Percentiles rank a stretch among this genome's conserved stretches.
phyloP scores from a whole-genome alignment of 495 filamentous ascomycete genomes.

The Penicillium coffeae region DNA sequence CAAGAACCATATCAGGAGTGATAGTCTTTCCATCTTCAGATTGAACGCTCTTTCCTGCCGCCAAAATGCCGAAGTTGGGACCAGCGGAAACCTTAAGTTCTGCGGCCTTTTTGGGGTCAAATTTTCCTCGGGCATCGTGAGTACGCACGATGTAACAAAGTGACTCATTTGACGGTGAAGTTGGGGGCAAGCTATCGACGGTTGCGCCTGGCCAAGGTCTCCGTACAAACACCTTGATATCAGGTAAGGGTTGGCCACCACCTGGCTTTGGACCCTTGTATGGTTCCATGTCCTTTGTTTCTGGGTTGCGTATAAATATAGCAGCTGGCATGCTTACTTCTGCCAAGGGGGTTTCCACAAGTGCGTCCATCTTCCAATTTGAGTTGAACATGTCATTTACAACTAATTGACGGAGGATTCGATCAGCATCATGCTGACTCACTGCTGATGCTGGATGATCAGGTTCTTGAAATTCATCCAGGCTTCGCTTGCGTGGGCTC shows the following conservation, averaged over 20 bases:
- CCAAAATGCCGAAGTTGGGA: slow-evolving; percentile 49
- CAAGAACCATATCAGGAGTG: slow-evolving; percentile 66
- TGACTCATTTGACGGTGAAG: slow-evolving; percentile 58
- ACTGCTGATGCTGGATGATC: slow-evolving; percentile 9
- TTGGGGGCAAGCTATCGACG: slow-evolving; percentile 59
- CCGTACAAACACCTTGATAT: slow-evolving; percentile 71
- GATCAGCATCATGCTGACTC: slow-evolving; percentile 33
- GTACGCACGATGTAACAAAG: slow-evolving; percentile 81
- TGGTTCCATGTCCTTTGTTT: slow-evolving; percentile 59
- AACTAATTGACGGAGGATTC: slow-evolving; percentile 53
- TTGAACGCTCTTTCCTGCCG: slow-evolving; percentile 52
- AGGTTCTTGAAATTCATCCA: slow-evolving; percentile 51
- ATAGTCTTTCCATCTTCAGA: slow-evolving; percentile 53
- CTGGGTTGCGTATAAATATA: slow-evolving; percentile 62
- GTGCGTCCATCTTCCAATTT: slow-evolving; percentile 64
- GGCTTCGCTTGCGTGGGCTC: slow-evolving; percentile 57
- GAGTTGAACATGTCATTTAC: slow-evolving; percentile 82
- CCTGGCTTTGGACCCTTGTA: slow-evolving; percentile 66
- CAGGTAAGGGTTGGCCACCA: slow-evolving; percentile 41
- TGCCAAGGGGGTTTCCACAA: slow-evolving; percentile 59
- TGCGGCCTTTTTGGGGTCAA: slow-evolving; percentile 60
- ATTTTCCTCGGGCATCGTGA: slow-evolving; percentile 74
- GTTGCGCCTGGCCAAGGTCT: slow-evolving; percentile 78
- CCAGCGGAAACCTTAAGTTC: slow-evolving; percentile 53
- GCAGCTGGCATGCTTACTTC: slow-evolving; percentile 64